Percentiles rank a stretch among this genome's conserved stretches.
Evolutionary conservation across 371 early-diverging fungal genomes (phyloP).

Genomic region (Pancytospora epiphaga): DNA sequence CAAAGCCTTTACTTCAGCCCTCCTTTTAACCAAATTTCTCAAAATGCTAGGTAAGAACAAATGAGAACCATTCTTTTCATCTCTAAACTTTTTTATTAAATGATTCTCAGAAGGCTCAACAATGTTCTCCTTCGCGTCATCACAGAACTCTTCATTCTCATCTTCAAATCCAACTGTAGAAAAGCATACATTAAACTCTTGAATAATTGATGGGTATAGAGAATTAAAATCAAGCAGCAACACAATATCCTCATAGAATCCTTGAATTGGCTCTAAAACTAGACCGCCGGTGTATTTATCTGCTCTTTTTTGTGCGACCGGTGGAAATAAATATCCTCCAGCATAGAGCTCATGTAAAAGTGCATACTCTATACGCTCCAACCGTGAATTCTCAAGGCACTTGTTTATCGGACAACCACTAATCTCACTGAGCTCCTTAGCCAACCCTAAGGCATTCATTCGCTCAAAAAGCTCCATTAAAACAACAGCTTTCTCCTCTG

Average conservation of each 20-base stretch:
- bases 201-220: slow-evolving; percentile 98
- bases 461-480: slow-evolving; percentile 38
- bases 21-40: slow-evolving; percentile 74
- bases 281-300: slow-evolving; percentile 91
- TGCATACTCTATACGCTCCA: slow-evolving; percentile 91
- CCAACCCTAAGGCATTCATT: slow-evolving; percentile 48
- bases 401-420: slow-evolving; percentile 60
- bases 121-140: not conserved
- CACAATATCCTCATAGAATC: slow-evolving; percentile 86
- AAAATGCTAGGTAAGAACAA: slow-evolving; percentile 75
- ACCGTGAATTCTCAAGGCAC: slow-evolving; percentile 77
- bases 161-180: slow-evolving; percentile 71
- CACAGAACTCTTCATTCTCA: slow-evolving; percentile 1
- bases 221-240: slow-evolving; percentile 96
- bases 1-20: slow-evolving; percentile 75
- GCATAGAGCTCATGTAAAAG: slow-evolving; percentile 82
- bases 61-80: slow-evolving; percentile 61
- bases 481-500: slow-evolving; percentile 11
- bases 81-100: not conserved
- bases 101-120: not conserved
- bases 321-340: slow-evolving; percentile 52
- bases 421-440: slow-evolving; percentile 55
- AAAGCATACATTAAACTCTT: slow-evolving; percentile 98
- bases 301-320: slow-evolving; percentile 65
- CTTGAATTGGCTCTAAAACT: slow-evolving; percentile 89